Conservation (phyloP, 2,329 filamentous ascomycete species). For the Ceratocystis lukuohia region DNA sequence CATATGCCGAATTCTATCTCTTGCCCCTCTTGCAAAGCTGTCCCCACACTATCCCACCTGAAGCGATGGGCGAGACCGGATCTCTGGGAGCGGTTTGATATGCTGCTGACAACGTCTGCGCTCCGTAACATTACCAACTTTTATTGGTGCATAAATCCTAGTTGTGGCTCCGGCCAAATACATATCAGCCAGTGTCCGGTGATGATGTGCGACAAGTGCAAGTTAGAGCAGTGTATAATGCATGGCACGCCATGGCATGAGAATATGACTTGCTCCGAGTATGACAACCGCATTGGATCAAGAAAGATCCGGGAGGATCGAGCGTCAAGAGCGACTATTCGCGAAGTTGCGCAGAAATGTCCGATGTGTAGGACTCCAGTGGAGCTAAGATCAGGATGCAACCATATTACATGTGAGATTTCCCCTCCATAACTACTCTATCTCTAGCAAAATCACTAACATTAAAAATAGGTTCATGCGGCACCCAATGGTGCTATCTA, state of each 20-base stretch:
- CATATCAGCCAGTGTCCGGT: conserved; percentile 24
- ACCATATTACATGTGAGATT: conserved; percentile 30
- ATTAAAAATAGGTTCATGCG: conserved; percentile 25
- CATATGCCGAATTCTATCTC: conserved; percentile 10
- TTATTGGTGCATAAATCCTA: conserved; percentile 28
- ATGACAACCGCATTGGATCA: conserved; percentile 25
- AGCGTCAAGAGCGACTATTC: conserved; percentile 27
- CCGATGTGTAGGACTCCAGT: conserved; percentile 28
- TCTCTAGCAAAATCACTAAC: too few species aligned
- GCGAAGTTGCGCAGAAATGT: conserved; percentile 27
- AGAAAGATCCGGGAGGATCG: conserved; percentile 24
- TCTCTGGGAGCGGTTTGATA: conserved; percentile 25
- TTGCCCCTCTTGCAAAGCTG: conserved; percentile 8
- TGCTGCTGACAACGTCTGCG: conserved; percentile 25
- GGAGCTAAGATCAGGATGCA: conserved; percentile 29
- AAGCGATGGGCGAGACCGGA: conserved; percentile 12
- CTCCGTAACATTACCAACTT: conserved; percentile 26
- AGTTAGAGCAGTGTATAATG: conserved; percentile 25
- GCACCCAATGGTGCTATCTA: conserved; percentile 31
- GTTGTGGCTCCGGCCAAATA: conserved; percentile 30
- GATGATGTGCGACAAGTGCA: conserved; percentile 27
- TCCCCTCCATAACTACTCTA: too few species aligned
- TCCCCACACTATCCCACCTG: background rate
- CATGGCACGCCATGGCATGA: conserved; percentile 30
- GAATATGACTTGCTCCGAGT: conserved; percentile 28